A percentile compares a stretch with the other conserved stretches of the same genome.
Evolutionary conservation across 305 asterid genomes (phyloP).

Genomic region (Fraxinus greggii): DNA sequence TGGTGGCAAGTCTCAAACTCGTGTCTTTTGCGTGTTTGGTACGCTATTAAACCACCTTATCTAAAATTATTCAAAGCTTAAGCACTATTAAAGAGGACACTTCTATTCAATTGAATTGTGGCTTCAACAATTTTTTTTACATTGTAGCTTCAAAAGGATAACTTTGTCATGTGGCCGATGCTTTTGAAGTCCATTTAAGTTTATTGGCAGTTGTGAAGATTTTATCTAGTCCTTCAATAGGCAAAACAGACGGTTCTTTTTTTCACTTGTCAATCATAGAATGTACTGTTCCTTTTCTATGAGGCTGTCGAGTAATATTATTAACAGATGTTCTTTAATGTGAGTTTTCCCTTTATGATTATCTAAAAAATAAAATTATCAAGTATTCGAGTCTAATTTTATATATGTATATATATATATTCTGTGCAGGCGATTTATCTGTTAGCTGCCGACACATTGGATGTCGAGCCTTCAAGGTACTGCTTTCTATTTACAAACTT

Average conservation of each 20-base stretch:
- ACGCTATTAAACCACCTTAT: neutral
- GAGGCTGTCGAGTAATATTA: neutral
- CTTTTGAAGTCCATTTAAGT: neutral
- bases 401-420: neutral
- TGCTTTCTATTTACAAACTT: neutral
- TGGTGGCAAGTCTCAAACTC: neutral
- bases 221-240: neutral
- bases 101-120: neutral
- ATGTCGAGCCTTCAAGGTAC: slow-evolving; percentile 86
- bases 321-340: neutral
- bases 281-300: neutral
- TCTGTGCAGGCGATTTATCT: slow-evolving; percentile 81
- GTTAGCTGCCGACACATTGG: slow-evolving; percentile 78
- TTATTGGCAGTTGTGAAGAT: neutral
- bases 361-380: neutral
- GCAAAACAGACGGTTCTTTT: neutral
- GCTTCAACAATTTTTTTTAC: slow-evolving; percentile 3
- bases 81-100: neutral
- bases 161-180: neutral
- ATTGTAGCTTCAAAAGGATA: neutral
- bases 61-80: neutral
- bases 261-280: neutral
- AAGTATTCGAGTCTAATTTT: neutral
- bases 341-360: neutral
- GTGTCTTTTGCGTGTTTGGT: neutral